phyloP scores from a whole-genome alignment of 139 green algal species.

The Picochlorum costavermella region DNA sequence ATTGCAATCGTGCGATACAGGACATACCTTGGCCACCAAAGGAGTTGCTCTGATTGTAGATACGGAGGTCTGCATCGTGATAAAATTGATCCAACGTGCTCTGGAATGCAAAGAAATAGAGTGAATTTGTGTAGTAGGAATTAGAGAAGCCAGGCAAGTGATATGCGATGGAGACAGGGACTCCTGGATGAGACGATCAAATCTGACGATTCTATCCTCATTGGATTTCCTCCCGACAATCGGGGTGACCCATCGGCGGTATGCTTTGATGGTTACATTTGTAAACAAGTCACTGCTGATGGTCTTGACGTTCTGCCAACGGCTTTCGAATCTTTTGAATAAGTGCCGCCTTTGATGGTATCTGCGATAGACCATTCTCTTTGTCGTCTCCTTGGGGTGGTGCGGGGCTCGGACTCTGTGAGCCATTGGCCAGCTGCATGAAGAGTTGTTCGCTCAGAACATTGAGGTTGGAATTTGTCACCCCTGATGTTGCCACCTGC shows the following conservation, averaged over 20 bases:
- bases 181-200: no score
- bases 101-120: neutral
- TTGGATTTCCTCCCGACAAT: no score
- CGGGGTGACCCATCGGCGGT: no score
- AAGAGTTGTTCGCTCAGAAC: neutral
- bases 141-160: no score
- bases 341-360: no score
- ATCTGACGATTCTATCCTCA: no score
- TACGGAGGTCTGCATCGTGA: constrained; percentile 1
- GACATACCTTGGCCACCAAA: neutral
- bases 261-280: no score
- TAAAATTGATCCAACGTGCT: neutral
- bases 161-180: no score
- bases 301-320: no score
- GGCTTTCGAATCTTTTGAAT: no score
- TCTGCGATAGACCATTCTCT: neutral
- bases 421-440: neutral
- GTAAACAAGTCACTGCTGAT: no score
- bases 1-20: neutral
- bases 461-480: neutral
- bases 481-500: neutral
- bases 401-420: neutral
- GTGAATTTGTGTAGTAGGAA: no score
- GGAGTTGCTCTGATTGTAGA: constrained; percentile 5
- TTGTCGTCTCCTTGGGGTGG: neutral